Percentiles rank a stretch among this genome's conserved stretches.
phyloP scores from a whole-genome alignment of 306 rosid genomes.

The Hippophae rhamnoides region DNA sequence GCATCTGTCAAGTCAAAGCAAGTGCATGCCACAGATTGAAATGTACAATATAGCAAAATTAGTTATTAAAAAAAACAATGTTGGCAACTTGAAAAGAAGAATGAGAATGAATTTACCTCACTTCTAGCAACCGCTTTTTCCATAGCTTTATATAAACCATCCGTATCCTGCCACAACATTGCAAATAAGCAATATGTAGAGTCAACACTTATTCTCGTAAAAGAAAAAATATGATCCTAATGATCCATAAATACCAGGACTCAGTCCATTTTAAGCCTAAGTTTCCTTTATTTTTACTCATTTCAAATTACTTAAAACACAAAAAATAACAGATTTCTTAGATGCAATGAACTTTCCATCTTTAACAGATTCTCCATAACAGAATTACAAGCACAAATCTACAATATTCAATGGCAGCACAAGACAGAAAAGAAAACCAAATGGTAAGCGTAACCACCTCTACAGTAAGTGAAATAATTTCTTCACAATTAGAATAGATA shows the following conservation, averaged over 20 bases:
- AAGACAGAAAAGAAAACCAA: background rate
- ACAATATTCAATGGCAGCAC: background rate
- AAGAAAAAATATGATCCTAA: slow-evolving; percentile 41
- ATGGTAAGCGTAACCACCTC: too few species aligned
- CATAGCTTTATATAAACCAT: slow-evolving; percentile 79
- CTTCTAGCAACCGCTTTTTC: slow-evolving; percentile 72
- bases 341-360: slow-evolving; percentile 14
- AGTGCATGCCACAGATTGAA: too few species aligned
- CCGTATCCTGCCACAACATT: slow-evolving; percentile 95
- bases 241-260: slow-evolving; percentile 42
- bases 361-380: background rate
- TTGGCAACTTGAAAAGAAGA: background rate
- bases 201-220: slow-evolving; percentile 65
- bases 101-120: slow-evolving; percentile 55
- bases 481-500: too few species aligned
- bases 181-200: slow-evolving; percentile 73
- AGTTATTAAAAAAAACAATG: too few species aligned
- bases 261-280: slow-evolving; percentile 21
- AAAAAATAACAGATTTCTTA: background rate
- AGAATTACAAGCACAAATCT: background rate
- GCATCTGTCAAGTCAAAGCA: too few species aligned
- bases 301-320: background rate
- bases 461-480: too few species aligned
- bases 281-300: background rate
- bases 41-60: too few species aligned